Conservation (phyloP, 805 yeast species). For the Myxozyma udenii region DNA sequence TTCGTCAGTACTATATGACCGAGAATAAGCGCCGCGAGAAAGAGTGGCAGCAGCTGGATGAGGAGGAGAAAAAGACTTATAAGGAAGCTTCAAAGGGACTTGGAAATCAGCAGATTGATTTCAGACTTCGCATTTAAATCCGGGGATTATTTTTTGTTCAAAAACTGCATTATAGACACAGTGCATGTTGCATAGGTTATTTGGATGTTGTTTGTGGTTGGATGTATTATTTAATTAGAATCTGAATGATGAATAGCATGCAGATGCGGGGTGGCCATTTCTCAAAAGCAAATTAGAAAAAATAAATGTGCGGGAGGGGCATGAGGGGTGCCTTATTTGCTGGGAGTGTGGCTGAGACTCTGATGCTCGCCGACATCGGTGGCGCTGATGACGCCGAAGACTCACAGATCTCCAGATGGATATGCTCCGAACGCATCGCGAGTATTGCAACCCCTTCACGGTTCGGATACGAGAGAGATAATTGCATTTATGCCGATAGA, state of each 20-base stretch:
- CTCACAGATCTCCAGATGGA: too few relatives aligned
- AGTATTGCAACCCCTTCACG: too few relatives aligned
- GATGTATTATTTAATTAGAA: not conserved
- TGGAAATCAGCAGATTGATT: conserved; percentile 60
- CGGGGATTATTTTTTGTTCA: not conserved
- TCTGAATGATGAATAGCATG: not conserved
- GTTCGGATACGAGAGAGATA: too few relatives aligned
- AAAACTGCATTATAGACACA: not conserved
- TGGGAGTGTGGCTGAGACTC: too few relatives aligned
- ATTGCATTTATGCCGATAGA: too few relatives aligned
- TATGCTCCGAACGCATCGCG: too few relatives aligned
- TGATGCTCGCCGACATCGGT: too few relatives aligned
- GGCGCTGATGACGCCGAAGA: too few relatives aligned
- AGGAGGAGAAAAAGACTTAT: conserved; percentile 51
- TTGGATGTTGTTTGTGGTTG: not conserved
- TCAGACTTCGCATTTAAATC: conserved; percentile 30
- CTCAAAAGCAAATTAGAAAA: too few relatives aligned
- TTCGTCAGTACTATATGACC: conserved; percentile 37
- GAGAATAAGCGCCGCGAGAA: conserved; percentile 41
- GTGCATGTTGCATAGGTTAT: not conserved
- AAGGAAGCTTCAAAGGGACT: conserved; percentile 45
- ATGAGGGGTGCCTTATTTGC: too few relatives aligned
- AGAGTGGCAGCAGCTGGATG: conserved; percentile 51
- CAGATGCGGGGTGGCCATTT: too few relatives aligned
- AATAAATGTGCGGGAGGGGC: too few relatives aligned